Base-by-base conservation (phyloP, 2,329 filamentous ascomycete species). In the Sordariomycetes sp. region DNA sequence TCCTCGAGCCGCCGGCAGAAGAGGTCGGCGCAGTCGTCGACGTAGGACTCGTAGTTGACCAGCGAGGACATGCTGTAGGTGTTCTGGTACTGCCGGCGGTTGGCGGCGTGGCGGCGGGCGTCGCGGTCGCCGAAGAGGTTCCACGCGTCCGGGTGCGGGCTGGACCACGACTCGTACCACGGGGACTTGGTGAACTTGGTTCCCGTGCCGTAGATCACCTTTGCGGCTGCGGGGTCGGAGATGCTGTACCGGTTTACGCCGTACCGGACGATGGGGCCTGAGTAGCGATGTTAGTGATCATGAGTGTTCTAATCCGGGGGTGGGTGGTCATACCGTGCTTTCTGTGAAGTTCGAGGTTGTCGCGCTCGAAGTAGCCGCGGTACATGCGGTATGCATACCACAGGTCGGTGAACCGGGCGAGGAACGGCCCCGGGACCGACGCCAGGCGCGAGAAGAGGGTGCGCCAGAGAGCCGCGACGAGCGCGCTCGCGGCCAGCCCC, bases 241-340 rank as follows among this genome's bases (percentile, higher is more conserved):
- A 81, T 67, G 40, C 72, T 77, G 58, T 78, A 79, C 8, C 78
- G 71, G 20, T 76, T 70, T 0, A 76, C 77, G 0, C 74, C 75
- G 58, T 79, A 72, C 0, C 77, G 74, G 0, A 79, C 70, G n/a
- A 80, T 65, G 0, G 69, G 60, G 0, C 71, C 71, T 69, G 46
- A n/a, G 22, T 6, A 14, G 46, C n/a, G 46, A 24, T n/a, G 40
- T 25, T n/a, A n/a, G 25, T n/a, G 8, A 40, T n/a, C 53, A 35
- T 20, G 12, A n/a, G 4, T 22, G 28, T 18, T 28, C 16, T 40
- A 34, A n/a, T 10, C 14, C 28, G 6, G 61, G 3, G 61, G 3
- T 58, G 43, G 22, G 20, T 20, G n/a, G 25, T 16, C 55, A 12
- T 52, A 62, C 70, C 69, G 46, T 71, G 65, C 60, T 65, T 64